Conservation (phyloP, 805 yeast genomes). For the Yarrowia yakushimensis region DNA sequence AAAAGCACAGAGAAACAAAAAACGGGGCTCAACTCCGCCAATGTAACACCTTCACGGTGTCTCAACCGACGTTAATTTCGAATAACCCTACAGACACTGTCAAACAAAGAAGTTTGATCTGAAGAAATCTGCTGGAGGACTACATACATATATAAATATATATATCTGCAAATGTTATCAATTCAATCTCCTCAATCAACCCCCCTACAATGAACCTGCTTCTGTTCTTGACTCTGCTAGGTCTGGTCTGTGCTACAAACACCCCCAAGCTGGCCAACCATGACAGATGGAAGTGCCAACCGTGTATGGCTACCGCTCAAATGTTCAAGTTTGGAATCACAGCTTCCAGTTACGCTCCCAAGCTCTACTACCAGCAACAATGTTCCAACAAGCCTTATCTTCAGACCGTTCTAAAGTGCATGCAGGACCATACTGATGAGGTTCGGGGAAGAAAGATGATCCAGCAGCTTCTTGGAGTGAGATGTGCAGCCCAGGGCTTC, state of each 20-base stretch:
- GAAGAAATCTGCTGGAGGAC: neutral
- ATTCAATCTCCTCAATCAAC: neutral
- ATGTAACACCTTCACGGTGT: neutral
- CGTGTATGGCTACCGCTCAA: constrained; percentile 1
- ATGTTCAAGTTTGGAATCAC: constrained; percentile 20
- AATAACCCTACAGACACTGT: neutral
- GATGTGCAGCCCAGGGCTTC: neutral
- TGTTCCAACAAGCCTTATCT: constrained; percentile 12
- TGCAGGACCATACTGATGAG: constrained; percentile 10
- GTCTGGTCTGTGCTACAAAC: neutral
- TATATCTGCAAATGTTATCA: neutral
- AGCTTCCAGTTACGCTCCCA: neutral
- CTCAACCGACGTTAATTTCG: neutral
- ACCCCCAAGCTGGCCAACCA: constrained; percentile 5
- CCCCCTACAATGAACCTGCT: neutral
- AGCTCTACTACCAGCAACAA: constrained; percentile 9
- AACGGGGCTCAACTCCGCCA: neutral
- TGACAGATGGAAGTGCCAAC: constrained; percentile 1
- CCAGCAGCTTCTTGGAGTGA: neutral
- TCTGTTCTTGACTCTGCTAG: neutral
- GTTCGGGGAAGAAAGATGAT: neutral
- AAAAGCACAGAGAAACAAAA: neutral
- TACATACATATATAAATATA: neutral
- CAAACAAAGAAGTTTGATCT: neutral
- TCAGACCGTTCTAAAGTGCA: constrained; percentile 1